A percentile compares a stretch with the other conserved stretches of the same genome.
Conservation (phyloP, 164 flowering plant species). For the Taxillus chinensis region DNA sequence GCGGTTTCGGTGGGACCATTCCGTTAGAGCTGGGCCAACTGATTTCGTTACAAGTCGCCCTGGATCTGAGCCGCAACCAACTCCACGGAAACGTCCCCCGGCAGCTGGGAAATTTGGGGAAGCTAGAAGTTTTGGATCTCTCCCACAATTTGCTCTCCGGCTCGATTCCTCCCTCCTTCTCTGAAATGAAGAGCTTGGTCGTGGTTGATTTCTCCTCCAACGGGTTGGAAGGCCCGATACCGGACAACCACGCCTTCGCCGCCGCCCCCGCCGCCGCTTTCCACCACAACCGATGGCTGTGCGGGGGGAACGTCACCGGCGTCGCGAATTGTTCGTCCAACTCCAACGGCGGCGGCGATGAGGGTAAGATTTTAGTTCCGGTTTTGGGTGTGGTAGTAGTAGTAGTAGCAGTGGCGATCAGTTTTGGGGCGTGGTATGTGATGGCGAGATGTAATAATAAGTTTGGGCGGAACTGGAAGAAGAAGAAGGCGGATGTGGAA, state of each 20-base stretch:
- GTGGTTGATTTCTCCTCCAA: constrained; percentile 14
- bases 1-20: constrained; percentile 10
- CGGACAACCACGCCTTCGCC: constrained; percentile 12
- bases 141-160: constrained; percentile 20
- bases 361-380: background rate
- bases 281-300: constrained; percentile 13
- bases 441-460: background rate
- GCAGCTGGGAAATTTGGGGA: constrained; percentile 1
- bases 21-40: constrained; percentile 11
- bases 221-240: constrained; percentile 13
- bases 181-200: constrained; percentile 6
- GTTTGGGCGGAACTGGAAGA: background rate
- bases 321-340: constrained; percentile 5
- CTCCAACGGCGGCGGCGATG: background rate
- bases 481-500: background rate
- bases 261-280: constrained; percentile 9
- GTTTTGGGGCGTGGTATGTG: background rate
- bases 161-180: constrained; percentile 6
- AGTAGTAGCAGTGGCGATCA: background rate
- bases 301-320: constrained; percentile 13
- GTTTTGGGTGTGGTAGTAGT: background rate
- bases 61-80: constrained; percentile 5
- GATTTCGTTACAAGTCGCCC: background rate
- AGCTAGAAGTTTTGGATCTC: constrained; percentile 11
- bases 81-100: constrained; percentile 11